Base-by-base conservation (phyloP, 345 rosid species). In the Salix brachista region DNA sequence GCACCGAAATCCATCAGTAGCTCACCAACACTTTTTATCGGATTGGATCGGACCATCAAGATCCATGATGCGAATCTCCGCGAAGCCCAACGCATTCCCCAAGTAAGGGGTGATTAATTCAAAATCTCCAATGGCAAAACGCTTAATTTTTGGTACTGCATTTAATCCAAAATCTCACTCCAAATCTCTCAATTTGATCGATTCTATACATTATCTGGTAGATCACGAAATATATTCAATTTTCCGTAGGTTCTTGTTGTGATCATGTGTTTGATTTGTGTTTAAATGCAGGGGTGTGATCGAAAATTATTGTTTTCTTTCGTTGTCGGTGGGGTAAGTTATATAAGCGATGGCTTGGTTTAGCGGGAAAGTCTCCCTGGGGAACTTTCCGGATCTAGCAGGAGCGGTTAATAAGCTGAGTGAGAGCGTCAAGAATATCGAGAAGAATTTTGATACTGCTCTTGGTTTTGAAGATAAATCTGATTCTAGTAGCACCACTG, bases 391-490 rank as follows among this genome's bases (percentile, higher is more conserved):
- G 65, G 99, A 96, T 94, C 89, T 96, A 52, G 94, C 98, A 19
- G 99, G 99, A 71, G 99, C 99, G 0, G 97, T 96, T 19, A 96
- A 92, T 83, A 96, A 96, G 89, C 84, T 96, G 85, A 91, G 93
- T 69, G 99, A 96, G 92, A 96, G 99, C 80, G 98, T 96, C 77
- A 96, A 96, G 90, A 96, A 94, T 83, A 94, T 96, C 1, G 99
- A 96, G 82, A 96, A 96, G 92, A 94, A 92, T 85, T 96, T 96
- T 12, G 99, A 96, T 81, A 92, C 42, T 58, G 99, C 99, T 72
- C 97, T 94, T 58, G 98, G 99, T 13, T 89, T 89, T 48, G 99
- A 96, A 69, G 97, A 96, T 74, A 92, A 96, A 75, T 52, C 91
- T 2, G 93, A 90, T 69, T 82, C 89, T 74, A 54, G 81, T 75